Percentiles rank a stretch among this genome's conserved stretches.
These are phyloP conservation scores for Phytomonas francai DNA, from an alignment of 208 protist species.

Conservation along the genomic window DNA sequence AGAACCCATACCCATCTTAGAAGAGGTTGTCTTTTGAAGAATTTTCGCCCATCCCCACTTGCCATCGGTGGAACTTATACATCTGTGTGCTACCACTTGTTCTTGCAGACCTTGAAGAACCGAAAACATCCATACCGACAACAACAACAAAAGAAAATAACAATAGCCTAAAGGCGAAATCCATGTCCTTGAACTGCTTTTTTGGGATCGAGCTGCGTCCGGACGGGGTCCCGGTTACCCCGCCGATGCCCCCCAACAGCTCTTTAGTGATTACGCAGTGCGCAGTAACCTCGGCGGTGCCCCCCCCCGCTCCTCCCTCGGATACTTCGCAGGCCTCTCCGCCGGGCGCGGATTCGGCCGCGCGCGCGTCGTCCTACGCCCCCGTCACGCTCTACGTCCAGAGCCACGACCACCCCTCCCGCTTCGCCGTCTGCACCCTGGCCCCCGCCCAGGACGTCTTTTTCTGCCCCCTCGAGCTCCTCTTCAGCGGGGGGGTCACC, in stretches of 20 bases:
- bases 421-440: slow-evolving; percentile 57
- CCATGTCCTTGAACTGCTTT: slow-evolving; percentile 79
- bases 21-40: neutral
- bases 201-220: slow-evolving; percentile 62
- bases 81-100: neutral
- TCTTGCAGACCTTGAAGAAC: neutral
- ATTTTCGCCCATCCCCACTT: too few relatives aligned
- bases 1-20: neutral
- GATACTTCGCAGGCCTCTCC: neutral
- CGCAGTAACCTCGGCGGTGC: slow-evolving; percentile 37
- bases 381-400: slow-evolving; percentile 64
- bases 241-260: slow-evolving; percentile 39
- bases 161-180: slow-evolving; percentile 7
- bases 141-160: slow-evolving; percentile 16
- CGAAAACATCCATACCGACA: neutral
- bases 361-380: slow-evolving; percentile 11
- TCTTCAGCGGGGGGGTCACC: slow-evolving; percentile 53
- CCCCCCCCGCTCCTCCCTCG: slow-evolving; percentile 7
- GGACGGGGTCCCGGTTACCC: slow-evolving; percentile 48
- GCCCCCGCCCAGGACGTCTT: slow-evolving; percentile 27
- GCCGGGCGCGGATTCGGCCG: neutral
- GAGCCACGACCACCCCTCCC: slow-evolving; percentile 43
- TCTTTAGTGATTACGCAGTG: slow-evolving; percentile 73
- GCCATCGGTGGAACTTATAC: neutral
- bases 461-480: slow-evolving; percentile 57